These are phyloP conservation scores for Luzula sylvatica DNA, from an alignment of 176 grass and related monocot species.

Conservation along the genomic window DNA sequence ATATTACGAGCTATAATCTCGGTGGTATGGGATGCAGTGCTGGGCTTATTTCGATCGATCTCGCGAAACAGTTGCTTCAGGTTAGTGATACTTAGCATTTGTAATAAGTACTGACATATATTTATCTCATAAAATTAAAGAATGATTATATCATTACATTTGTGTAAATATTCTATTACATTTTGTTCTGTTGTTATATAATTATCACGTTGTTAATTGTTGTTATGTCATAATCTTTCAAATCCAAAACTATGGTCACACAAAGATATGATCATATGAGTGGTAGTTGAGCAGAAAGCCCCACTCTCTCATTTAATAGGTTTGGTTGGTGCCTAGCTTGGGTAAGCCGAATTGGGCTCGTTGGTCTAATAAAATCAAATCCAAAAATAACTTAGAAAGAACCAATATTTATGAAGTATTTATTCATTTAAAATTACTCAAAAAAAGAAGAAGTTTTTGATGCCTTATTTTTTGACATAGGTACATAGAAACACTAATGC, in stretches of 20 bases:
- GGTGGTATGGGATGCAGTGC: conserved; percentile 89
- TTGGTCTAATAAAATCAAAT: no score
- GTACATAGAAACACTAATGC: conserved; percentile 81
- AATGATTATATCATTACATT: not conserved
- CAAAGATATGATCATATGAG: not conserved
- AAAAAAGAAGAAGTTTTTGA: not conserved
- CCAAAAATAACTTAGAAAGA: no score
- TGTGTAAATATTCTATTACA: not conserved
- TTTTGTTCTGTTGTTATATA: not conserved
- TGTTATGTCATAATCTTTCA: not conserved
- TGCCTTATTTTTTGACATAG: conserved; percentile 20
- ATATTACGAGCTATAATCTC: conserved; percentile 70
- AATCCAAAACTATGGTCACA: not conserved
- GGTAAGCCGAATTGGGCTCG: no score
- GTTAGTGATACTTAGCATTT: conserved; percentile 18
- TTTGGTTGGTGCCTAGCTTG: no score
- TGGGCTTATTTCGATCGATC: conserved; percentile 82
- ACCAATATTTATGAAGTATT: no score
- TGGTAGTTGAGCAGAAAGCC: conserved; percentile 7
- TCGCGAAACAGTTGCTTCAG: conserved; percentile 88
- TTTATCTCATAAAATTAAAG: no score
- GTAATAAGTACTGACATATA: not conserved
- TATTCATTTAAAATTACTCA: not conserved
- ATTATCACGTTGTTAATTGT: no score
- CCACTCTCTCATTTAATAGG: no score